A percentile compares a stretch with the other conserved stretches of the same genome.
Conservation (phyloP, 2,329 filamentous ascomycete genomes). For the Aureobasidium sp. region DNA sequence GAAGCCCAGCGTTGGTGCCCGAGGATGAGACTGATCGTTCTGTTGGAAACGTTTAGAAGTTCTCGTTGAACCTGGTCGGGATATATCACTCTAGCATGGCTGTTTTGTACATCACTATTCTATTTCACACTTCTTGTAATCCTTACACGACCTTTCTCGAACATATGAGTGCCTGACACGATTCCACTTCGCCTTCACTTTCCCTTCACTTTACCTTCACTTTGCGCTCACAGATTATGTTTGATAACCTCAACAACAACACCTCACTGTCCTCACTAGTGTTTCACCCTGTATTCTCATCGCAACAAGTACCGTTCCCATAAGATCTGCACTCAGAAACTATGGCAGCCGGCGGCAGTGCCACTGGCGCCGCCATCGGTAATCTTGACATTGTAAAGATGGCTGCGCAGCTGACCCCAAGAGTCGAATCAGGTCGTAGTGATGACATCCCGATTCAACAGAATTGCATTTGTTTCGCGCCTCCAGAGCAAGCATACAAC, state of each 20-base stretch:
- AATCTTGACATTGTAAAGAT: neutral
- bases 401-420: too few species aligned
- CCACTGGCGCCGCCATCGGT: neutral
- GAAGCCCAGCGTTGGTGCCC: neutral
- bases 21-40: neutral
- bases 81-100: neutral
- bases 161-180: neutral
- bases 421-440: too few species aligned
- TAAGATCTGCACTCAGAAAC: neutral
- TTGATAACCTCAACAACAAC: neutral
- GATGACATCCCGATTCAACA: neutral
- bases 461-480: neutral
- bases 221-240: neutral
- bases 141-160: neutral
- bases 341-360: neutral
- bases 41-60: neutral
- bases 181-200: neutral
- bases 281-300: neutral
- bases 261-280: neutral
- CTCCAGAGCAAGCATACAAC: neutral
- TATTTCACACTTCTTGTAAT: constrained; percentile 2
- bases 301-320: neutral
- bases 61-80: neutral
- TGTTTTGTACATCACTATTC: constrained; percentile 2
- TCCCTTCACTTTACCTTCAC: neutral